A percentile compares a stretch with the other conserved stretches of the same genome.
Conservation (phyloP, 495 filamentous ascomycete genomes). For the Amphirosellinia nigrospora region DNA sequence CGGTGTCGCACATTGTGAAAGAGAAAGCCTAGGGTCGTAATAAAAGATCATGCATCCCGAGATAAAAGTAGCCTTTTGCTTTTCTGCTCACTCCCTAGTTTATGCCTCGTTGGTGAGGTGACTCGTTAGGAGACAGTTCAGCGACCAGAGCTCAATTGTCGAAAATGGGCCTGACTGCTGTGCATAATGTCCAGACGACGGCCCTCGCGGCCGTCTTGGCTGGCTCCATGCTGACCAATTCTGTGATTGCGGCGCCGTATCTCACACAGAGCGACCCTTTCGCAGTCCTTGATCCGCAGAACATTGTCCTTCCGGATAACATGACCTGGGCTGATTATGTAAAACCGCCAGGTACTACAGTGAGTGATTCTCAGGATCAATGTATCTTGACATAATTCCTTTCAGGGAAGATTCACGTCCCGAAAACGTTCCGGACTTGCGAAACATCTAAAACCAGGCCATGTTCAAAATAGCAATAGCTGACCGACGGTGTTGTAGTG, state of each 20-base stretch:
- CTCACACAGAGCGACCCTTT: slow-evolving; percentile 40
- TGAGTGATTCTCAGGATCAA: not conserved
- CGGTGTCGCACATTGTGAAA: not conserved
- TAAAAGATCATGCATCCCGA: slow-evolving; percentile 8
- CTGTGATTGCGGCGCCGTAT: slow-evolving; percentile 29
- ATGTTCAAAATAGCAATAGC: not conserved
- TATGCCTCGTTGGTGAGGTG: not conserved
- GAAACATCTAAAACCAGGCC: not conserved
- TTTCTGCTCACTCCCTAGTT: not conserved
- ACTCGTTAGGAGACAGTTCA: not conserved
- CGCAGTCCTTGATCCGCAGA: slow-evolving; percentile 45
- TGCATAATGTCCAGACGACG: slow-evolving; percentile 25
- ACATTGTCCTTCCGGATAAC: slow-evolving; percentile 50
- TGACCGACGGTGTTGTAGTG: slow-evolving; percentile 25
- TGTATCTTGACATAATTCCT: not conserved
- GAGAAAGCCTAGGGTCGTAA: not conserved
- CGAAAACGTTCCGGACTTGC: not conserved
- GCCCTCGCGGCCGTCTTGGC: slow-evolving; percentile 28
- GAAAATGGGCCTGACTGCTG: slow-evolving; percentile 13
- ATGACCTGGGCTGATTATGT: slow-evolving; percentile 52
- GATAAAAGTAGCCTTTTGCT: not conserved
- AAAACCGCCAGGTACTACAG: slow-evolving; percentile 39
- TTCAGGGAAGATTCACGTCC: not conserved
- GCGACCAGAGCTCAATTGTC: slow-evolving; percentile 13
- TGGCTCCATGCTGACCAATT: slow-evolving; percentile 25